phyloP scores from a whole-genome alignment of 495 filamentous ascomycete species.

The Sporormia fimetaria region DNA sequence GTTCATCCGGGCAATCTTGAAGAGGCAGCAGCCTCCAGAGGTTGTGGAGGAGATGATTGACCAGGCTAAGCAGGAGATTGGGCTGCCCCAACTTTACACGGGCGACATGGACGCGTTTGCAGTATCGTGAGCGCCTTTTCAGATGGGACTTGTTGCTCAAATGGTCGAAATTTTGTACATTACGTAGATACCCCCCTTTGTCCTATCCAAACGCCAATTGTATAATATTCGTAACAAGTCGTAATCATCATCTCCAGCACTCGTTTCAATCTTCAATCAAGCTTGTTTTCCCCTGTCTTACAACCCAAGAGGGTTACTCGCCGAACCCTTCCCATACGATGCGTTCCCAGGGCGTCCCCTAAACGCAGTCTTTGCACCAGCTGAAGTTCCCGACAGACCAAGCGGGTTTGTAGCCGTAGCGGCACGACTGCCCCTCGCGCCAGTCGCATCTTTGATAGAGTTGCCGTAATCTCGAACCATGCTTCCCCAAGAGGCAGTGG shows the following conservation, averaged over 20 bases:
- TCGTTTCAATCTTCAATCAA: neutral
- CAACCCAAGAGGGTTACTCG: slow-evolving; percentile 28
- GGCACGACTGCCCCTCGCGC: slow-evolving; percentile 30
- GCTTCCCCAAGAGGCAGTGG: slow-evolving; percentile 34
- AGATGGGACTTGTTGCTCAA: too few relatives aligned
- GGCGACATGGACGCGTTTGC: slow-evolving; percentile 19
- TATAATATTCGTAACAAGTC: too few relatives aligned
- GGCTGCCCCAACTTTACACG: slow-evolving; percentile 15
- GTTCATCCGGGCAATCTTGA: slow-evolving; percentile 21
- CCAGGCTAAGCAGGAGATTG: slow-evolving; percentile 19
- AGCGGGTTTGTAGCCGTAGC: slow-evolving; percentile 36
- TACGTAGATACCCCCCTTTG: too few relatives aligned
- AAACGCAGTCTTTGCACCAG: slow-evolving; percentile 16
- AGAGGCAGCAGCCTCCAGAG: slow-evolving; percentile 9
- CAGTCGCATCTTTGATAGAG: slow-evolving; percentile 37
- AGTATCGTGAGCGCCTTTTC: slow-evolving; percentile 9
- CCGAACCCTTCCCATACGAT: slow-evolving; percentile 20
- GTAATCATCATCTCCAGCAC: neutral
- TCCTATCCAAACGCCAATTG: too few relatives aligned
- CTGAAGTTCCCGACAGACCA: slow-evolving; percentile 28
- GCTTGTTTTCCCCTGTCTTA: slow-evolving; percentile 1
- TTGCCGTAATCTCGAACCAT: slow-evolving; percentile 39
- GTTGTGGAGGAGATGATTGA: slow-evolving; percentile 23
- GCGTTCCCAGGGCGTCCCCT: slow-evolving; percentile 10
- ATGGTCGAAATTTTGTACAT: too few relatives aligned